Base-by-base conservation (phyloP, 805 yeast genomes). In the Kazachstania viticola region DNA sequence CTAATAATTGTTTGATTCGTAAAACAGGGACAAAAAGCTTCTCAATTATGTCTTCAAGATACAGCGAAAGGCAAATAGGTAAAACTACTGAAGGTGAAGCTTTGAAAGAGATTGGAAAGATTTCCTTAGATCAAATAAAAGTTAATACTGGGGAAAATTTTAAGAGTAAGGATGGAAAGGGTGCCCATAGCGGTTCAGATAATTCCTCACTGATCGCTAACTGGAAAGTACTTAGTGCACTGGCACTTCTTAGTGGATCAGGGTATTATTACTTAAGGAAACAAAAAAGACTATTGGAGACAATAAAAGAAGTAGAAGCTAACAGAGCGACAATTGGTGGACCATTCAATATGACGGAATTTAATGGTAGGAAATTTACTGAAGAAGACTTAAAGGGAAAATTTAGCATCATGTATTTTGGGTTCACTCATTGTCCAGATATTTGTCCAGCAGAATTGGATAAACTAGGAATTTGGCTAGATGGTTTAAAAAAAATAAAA, bases 361-460 rank as follows among this genome's bases (percentile, higher is more conserved):
- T 69, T 22, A 61, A 84, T 33, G 85, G 87, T 24, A 58, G 77
- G 17, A 58, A 54, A 13, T 91, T 88, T 56, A 83, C 96, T 2
- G 73, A 83, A 17, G 64, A 81, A 38, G 69, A 87, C 44, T 62
- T 88, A 50, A 60, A 70, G 40, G 93, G 87, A 17, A 78, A 73
- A 52, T 91, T 84, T 56, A 71, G 84, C 13, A 62, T 88, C 29
- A 56, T 88, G 14, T 88, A 88, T 54, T 88, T 88, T 59, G 98
- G 98, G 0, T 88, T 88, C 63, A 80, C 95, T 3, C 85, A 85
- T 60, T 88, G 98, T 61, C 98, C 98, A 9, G 98, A 88, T 58
- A 84, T 88, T 31, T 88, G 98, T 57, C 98, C 98, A 6, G 97
- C 91, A 54, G 98, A 88, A 56, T 69, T 88, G 38, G 98, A 88